These are phyloP conservation scores for Monosporozyma unispora DNA, from an alignment of 805 yeast genomes.

Conservation along the genomic window DNA sequence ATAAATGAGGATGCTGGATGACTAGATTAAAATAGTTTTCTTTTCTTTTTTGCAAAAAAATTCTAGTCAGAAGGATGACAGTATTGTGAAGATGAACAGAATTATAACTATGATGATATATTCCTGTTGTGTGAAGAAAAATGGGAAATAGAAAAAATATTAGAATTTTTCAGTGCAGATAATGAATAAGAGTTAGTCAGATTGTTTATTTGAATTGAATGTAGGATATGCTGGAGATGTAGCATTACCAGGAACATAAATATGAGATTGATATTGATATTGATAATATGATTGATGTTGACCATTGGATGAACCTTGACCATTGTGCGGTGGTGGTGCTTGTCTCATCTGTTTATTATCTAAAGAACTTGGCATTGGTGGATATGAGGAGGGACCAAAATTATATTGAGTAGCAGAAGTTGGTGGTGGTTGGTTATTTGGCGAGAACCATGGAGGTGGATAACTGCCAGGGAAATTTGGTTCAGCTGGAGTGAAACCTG, in stretches of 20 bases:
- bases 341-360: slow-evolving; percentile 18
- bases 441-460: slow-evolving; percentile 3
- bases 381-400: not conserved
- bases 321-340: slow-evolving; percentile 55
- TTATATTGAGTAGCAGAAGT: slow-evolving; percentile 22
- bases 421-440: slow-evolving; percentile 74
- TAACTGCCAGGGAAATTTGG: not conserved
- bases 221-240: slow-evolving; percentile 1
- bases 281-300: slow-evolving; percentile 1
- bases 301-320: not conserved
- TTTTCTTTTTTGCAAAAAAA: too few relatives aligned
- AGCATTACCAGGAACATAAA: not conserved
- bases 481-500: not conserved
- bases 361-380: not conserved
- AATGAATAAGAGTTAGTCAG: not conserved
- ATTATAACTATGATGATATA: not conserved
- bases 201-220: not conserved
- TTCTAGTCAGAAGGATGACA: not conserved
- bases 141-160: too few relatives aligned
- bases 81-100: not conserved
- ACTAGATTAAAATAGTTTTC: too few relatives aligned
- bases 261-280: slow-evolving; percentile 4
- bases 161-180: too few relatives aligned
- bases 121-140: too few relatives aligned
- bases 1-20: not conserved